phyloP scores from a whole-genome alignment of 140 eudicot species.

The Stevia rebaudiana region DNA sequence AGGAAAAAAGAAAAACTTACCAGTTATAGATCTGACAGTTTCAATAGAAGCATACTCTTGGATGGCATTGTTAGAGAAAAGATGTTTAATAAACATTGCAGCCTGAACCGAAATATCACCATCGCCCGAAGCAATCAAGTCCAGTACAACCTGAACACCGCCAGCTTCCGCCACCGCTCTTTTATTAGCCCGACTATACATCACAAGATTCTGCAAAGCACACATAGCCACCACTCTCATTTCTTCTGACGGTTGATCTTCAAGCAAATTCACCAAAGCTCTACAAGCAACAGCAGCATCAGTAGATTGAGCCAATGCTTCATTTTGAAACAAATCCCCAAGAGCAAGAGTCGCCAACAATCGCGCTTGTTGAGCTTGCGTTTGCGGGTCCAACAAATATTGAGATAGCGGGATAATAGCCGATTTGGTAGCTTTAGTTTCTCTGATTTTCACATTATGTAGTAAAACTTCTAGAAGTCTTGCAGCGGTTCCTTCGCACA shows the following conservation, averaged over 20 bases:
- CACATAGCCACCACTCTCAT: conserved; percentile 98
- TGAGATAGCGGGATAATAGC: conserved; percentile 89
- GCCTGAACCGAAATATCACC: conserved; percentile 93
- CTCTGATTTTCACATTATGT: conserved; percentile 89
- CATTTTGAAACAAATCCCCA: conserved; percentile 95
- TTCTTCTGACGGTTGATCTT: conserved; percentile 96
- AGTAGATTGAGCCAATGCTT: conserved; percentile 69
- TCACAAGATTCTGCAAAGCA: conserved; percentile 95
- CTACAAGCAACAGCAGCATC: conserved; percentile 97
- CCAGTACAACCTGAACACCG: conserved; percentile 92
- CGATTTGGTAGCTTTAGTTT: conserved; percentile 74
- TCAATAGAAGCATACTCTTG: conserved; percentile 99
- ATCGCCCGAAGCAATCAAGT: conserved; percentile 82
- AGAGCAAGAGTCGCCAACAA: conserved; percentile 94
- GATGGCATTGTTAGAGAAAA: conserved; percentile 86
- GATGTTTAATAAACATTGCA: conserved; percentile 84
- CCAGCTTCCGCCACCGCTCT: conserved; percentile 99
- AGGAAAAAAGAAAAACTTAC: conserved; percentile 51
- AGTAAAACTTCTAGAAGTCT: conserved; percentile 75
- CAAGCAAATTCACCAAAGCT: conserved; percentile 90
- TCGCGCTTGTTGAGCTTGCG: conserved; percentile 97
- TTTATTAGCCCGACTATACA: conserved; percentile 87
- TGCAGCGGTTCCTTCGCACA: conserved; percentile 94
- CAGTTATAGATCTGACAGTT: conserved; percentile 98
- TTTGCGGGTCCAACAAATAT: conserved; percentile 92